These are phyloP conservation scores for Clavispora fructus DNA, from an alignment of 805 yeast genomes.

Conservation along the genomic window DNA sequence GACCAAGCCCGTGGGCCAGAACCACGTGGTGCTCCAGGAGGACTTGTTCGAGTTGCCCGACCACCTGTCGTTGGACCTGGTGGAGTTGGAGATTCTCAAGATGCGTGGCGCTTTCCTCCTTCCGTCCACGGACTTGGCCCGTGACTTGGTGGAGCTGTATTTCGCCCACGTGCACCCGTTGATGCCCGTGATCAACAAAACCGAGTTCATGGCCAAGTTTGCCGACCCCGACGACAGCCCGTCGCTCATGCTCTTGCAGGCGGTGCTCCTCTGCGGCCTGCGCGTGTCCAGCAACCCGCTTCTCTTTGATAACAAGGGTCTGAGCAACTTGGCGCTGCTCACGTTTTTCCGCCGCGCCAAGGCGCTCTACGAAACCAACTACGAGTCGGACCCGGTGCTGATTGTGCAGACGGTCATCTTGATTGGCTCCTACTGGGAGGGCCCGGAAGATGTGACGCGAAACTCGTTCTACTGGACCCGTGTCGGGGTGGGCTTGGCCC, in stretches of 20 bases:
- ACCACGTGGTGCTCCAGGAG: conserved; percentile 42
- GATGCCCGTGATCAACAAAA: conserved; percentile 62
- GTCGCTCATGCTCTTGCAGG: conserved; percentile 59
- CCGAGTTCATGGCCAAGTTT: conserved; percentile 52
- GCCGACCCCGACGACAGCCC: conserved; percentile 56
- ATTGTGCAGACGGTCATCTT: conserved; percentile 58
- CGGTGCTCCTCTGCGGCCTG: conserved; percentile 65
- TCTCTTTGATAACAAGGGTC: conserved; percentile 44
- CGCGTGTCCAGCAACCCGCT: conserved; percentile 53
- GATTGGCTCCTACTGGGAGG: conserved; percentile 69
- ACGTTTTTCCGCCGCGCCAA: conserved; percentile 66
- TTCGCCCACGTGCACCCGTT: conserved; percentile 63
- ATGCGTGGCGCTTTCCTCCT: conserved; percentile 65
- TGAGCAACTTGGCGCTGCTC: conserved; percentile 46
- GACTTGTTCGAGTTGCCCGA: conserved; percentile 34
- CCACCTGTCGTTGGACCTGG: conserved; percentile 40
- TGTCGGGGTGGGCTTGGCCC: conserved; percentile 65
- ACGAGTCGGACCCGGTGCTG: conserved; percentile 59
- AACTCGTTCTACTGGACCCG: conserved; percentile 68
- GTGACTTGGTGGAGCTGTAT: conserved; percentile 55
- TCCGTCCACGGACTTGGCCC: conserved; percentile 55
- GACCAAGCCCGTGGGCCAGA: conserved; percentile 42
- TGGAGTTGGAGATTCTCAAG: conserved; percentile 60
- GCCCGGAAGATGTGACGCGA: conserved; percentile 63
- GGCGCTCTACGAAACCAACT: conserved; percentile 65